These are phyloP conservation scores for Salix purpurea DNA, from an alignment of 345 rosid species.

Conservation along the genomic window DNA sequence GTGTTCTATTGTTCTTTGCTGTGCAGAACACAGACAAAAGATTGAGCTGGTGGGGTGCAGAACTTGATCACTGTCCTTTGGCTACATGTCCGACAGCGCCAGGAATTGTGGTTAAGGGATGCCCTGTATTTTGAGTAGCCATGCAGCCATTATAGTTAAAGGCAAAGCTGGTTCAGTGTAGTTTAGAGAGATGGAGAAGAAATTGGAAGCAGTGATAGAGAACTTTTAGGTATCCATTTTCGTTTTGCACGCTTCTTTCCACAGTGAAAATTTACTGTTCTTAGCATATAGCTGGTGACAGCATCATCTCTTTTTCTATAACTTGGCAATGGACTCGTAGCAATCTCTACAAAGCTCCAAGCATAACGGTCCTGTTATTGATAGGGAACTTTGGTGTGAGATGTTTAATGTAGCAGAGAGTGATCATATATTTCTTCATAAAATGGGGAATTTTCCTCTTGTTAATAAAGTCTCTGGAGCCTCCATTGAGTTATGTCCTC, in stretches of 20 bases:
- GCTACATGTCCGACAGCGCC: constrained; percentile 89
- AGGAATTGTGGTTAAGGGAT: constrained; percentile 57
- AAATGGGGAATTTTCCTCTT: neutral
- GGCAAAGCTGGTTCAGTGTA: neutral
- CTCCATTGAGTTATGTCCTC: neutral
- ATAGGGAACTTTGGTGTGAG: neutral
- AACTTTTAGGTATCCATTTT: neutral
- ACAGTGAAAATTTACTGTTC: neutral
- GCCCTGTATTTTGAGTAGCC: constrained; percentile 45
- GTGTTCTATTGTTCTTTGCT: constrained; percentile 80
- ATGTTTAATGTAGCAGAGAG: neutral
- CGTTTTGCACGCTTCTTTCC: neutral
- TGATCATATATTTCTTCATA: neutral
- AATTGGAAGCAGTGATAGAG: neutral
- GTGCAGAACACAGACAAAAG: constrained; percentile 59
- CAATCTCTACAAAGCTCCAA: neutral
- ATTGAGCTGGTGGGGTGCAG: constrained; percentile 91
- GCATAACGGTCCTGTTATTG: neutral
- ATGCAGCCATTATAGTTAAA: neutral
- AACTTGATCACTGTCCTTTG: constrained; percentile 84
- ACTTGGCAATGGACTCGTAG: neutral
- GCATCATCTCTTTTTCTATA: neutral
- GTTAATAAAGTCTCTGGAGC: neutral
- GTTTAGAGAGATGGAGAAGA: neutral
- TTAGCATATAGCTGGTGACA: neutral